Conservation (phyloP, 1,284 basidiomycete genomes). For the Anthracocystis walkeri region DNA sequence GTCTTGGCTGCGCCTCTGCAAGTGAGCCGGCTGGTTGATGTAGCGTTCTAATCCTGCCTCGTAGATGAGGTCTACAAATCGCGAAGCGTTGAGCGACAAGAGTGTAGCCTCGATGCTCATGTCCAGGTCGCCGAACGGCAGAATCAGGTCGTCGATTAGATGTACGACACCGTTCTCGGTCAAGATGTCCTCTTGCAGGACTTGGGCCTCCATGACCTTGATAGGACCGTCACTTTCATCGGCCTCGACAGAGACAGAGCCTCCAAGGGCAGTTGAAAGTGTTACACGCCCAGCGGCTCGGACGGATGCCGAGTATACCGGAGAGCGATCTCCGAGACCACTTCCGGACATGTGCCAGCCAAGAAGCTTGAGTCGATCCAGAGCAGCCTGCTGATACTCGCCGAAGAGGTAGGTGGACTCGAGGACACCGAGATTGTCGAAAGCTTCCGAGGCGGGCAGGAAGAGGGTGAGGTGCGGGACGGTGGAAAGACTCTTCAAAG, state of each 20-base stretch:
- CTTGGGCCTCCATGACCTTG: conserved; percentile 31
- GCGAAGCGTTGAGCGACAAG: conserved; percentile 86
- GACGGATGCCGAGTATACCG: conserved; percentile 53
- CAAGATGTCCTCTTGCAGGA: conserved; percentile 65
- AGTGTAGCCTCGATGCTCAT: conserved; percentile 93
- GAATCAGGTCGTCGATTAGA: conserved; percentile 83
- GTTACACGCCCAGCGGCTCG: conserved; percentile 21
- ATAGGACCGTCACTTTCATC: conserved; percentile 26
- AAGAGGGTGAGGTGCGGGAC: conserved; percentile 85
- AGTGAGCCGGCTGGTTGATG: conserved; percentile 46
- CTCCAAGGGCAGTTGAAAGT: conserved; percentile 62
- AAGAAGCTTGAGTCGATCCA: conserved; percentile 63
- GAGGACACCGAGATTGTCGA: conserved; percentile 70
- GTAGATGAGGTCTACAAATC: conserved; percentile 89
- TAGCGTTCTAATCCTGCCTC: conserved; percentile 74
- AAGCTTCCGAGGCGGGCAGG: conserved; percentile 86
- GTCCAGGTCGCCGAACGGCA: conserved; percentile 81
- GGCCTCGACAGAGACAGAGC: conserved; percentile 43
- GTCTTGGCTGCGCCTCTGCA: conserved; percentile 40
- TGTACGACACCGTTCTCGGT: conserved; percentile 78
- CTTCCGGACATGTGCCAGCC: conserved; percentile 65
- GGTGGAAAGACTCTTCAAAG: conserved; percentile 52
- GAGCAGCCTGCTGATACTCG: conserved; percentile 42
- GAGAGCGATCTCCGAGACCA: conserved; percentile 55
- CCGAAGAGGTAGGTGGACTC: conserved; percentile 61